Evolutionary conservation across 139 green algal species (phyloP).

Genomic region (Micractinium conductrix): DNA sequence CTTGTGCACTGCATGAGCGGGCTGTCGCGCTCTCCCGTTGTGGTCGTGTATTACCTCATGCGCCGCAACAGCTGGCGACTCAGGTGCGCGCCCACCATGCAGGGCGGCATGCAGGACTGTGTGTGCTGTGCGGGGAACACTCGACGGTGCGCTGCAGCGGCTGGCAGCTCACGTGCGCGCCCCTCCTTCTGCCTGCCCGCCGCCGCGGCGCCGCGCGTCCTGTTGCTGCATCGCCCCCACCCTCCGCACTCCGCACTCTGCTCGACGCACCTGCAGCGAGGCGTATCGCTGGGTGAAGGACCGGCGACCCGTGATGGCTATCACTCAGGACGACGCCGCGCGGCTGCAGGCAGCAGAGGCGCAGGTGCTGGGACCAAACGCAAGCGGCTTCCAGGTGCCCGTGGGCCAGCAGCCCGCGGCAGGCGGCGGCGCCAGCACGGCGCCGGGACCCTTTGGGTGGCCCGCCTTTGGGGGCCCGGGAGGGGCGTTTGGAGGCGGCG

Average conservation of each 20-base stretch:
- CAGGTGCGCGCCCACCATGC: too few species aligned
- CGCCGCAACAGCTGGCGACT: slow-evolving; percentile 74
- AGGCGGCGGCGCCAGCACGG: background rate
- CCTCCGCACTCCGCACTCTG: background rate
- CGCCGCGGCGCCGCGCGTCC: background rate
- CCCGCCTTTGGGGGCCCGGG: background rate
- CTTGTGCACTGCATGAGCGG: slow-evolving; percentile 85
- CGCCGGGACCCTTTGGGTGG: background rate
- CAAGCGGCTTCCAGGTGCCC: slow-evolving; percentile 39
- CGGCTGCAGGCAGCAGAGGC: slow-evolving; percentile 68
- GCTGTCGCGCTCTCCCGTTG: slow-evolving; percentile 61
- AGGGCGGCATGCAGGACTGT: background rate
- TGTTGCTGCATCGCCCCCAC: too few species aligned
- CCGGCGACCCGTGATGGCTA: slow-evolving; percentile 42
- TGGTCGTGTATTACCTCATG: slow-evolving; percentile 90
- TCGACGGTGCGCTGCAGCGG: background rate
- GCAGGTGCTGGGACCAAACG: slow-evolving; percentile 59
- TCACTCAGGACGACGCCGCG: slow-evolving; percentile 57
- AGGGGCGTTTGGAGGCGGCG: background rate
- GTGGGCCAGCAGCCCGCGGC: background rate
- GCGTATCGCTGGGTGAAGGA: slow-evolving; percentile 87
- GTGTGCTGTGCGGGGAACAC: background rate
- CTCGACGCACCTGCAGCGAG: slow-evolving; percentile 50
- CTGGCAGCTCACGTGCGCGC: too few species aligned
- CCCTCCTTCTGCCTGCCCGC: background rate